These are phyloP conservation scores for Fraxinus nigra DNA, from an alignment of 305 asterid genomes.

Conservation along the genomic window DNA sequence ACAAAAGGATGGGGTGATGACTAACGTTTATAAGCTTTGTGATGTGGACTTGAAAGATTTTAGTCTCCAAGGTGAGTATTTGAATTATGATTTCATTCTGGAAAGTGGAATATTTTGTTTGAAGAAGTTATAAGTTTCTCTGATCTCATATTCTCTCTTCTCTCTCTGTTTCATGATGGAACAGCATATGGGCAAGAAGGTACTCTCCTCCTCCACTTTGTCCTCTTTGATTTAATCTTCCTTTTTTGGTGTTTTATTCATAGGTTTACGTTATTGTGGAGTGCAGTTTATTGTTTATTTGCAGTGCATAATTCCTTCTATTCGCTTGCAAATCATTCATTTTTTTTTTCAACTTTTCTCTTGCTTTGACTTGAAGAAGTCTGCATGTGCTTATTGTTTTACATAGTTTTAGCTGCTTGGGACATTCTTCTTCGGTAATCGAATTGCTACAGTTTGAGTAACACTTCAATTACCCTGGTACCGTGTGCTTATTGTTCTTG, in stretches of 20 bases:
- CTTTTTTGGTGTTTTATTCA: neutral
- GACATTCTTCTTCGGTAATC: neutral
- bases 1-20: conserved; percentile 81
- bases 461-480: neutral
- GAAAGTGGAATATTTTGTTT: neutral
- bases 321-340: neutral
- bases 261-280: neutral
- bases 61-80: conserved; percentile 64
- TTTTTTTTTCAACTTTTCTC: neutral
- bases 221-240: neutral
- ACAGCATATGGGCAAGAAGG: conserved; percentile 55
- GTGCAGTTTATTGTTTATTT: neutral
- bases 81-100: neutral
- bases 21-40: conserved; percentile 83
- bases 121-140: neutral
- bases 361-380: neutral
- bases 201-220: conserved; percentile 28
- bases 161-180: neutral
- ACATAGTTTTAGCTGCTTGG: neutral
- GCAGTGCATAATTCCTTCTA: neutral
- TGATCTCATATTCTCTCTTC: neutral
- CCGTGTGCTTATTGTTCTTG: neutral
- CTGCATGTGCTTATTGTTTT: neutral
- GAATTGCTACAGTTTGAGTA: neutral
- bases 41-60: conserved; percentile 96